These are phyloP conservation scores for Phaeoacremonium minimum DNA, from an alignment of 2,329 filamentous ascomycete species.

Conservation along the genomic window DNA sequence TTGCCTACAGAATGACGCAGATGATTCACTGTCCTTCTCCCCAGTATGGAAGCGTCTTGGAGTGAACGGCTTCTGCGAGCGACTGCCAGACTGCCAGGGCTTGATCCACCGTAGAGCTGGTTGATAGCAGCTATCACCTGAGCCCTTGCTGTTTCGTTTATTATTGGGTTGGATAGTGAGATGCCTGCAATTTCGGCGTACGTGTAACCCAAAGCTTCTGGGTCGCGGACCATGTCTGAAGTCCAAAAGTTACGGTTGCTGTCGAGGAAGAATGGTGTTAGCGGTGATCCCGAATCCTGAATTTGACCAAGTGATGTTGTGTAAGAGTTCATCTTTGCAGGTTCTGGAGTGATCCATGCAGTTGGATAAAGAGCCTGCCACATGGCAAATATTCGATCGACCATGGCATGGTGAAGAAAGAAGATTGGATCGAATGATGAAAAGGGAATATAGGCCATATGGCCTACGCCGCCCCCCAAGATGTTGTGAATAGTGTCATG, in stretches of 20 bases:
- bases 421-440: conserved; percentile 79
- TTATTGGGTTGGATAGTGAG: conserved; percentile 25
- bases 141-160: conserved; percentile 25
- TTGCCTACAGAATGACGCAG: too few species aligned
- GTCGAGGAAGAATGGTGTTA: conserved; percentile 64
- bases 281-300: conserved; percentile 49
- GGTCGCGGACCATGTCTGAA: conserved; percentile 56
- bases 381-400: conserved; percentile 71
- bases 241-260: conserved; percentile 61
- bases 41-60: conserved; percentile 1
- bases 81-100: conserved; percentile 25
- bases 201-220: conserved; percentile 64
- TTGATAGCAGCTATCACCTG: conserved; percentile 53
- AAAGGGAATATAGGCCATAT: conserved; percentile 67
- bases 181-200: conserved; percentile 59
- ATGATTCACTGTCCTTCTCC: too few species aligned
- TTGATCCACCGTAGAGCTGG: conserved; percentile 51
- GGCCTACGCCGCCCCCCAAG: conserved; percentile 54
- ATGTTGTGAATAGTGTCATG: conserved; percentile 61
- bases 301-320: conserved; percentile 50
- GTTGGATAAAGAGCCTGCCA: conserved; percentile 73
- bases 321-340: conserved; percentile 55
- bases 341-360: conserved; percentile 57
- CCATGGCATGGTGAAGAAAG: conserved; percentile 71
- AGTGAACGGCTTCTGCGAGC: conserved; percentile 5